phyloP scores from a whole-genome alignment of 257 asterid species.

The Nicotiana noctiflora region DNA sequence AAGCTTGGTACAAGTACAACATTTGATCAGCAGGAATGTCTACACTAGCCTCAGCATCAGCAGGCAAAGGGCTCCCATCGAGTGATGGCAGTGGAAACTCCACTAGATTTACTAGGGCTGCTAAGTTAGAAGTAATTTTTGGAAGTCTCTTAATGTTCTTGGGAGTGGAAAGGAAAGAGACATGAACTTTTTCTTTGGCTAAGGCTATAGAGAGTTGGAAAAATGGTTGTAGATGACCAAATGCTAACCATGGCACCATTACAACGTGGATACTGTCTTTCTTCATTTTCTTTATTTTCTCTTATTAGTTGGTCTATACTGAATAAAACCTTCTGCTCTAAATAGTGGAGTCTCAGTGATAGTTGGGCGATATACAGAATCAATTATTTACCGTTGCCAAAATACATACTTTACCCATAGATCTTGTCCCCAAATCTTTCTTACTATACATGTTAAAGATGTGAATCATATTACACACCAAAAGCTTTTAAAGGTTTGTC shows the following conservation, averaged over 20 bases:
- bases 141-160: conserved; percentile 22
- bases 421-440: no score
- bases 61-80: not conserved
- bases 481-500: no score
- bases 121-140: conserved; percentile 8
- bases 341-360: no score
- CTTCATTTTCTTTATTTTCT: no score
- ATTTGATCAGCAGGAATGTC: not conserved
- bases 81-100: conserved; percentile 8
- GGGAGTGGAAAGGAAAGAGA: conserved; percentile 15
- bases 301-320: no score
- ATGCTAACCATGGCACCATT: conserved; percentile 33
- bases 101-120: conserved; percentile 5
- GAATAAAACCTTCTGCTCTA: no score
- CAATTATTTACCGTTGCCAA: no score
- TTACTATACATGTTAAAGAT: no score
- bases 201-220: conserved; percentile 24
- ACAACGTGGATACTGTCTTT: conserved; percentile 13
- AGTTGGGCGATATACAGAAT: no score
- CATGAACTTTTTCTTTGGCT: conserved; percentile 11
- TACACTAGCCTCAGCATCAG: not conserved
- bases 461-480: no score
- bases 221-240: conserved; percentile 30
- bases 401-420: no score
- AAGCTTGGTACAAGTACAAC: not conserved